Evolutionary conservation across 352 stramenopile genomes (phyloP).

Genomic region (Pythium insidiosum): DNA sequence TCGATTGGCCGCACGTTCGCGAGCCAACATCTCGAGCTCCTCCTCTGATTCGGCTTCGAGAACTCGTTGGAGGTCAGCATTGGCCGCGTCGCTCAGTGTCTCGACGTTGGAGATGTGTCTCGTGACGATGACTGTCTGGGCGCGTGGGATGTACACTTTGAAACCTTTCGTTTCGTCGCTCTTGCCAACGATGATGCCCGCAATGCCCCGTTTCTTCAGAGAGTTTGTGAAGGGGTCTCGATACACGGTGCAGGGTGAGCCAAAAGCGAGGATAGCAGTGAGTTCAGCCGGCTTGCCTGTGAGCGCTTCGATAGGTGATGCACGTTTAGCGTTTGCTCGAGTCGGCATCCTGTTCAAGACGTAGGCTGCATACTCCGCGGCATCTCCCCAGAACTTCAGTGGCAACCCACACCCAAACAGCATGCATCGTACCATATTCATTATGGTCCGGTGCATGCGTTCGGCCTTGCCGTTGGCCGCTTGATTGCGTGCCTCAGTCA

Average conservation of each 20-base stretch:
- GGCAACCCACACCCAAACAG: slow-evolving; percentile 3
- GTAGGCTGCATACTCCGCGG: slow-evolving; percentile 6
- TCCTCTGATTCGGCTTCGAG: not conserved
- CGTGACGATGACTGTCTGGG: not conserved
- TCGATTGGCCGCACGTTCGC: too few relatives aligned
- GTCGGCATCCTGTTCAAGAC: slow-evolving; percentile 9
- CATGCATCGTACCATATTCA: slow-evolving; percentile 6
- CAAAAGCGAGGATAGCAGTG: slow-evolving; percentile 4
- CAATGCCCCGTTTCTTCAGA: not conserved
- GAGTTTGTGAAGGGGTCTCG: slow-evolving; percentile 2
- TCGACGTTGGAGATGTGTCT: slow-evolving; percentile 8
- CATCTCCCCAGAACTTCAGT: slow-evolving; percentile 7
- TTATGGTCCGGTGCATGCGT: slow-evolving; percentile 3
- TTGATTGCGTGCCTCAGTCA: not conserved
- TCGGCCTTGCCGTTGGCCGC: slow-evolving; percentile 2
- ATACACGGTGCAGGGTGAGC: slow-evolving; percentile 3
- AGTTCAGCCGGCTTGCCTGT: not conserved
- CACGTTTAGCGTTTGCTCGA: not conserved
- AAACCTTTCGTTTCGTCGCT: slow-evolving; percentile 5
- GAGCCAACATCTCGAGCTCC: slow-evolving; percentile 1
- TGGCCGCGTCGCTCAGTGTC: slow-evolving; percentile 2
- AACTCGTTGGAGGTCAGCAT: not conserved
- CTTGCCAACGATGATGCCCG: slow-evolving; percentile 3
- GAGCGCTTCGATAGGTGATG: slow-evolving; percentile 5
- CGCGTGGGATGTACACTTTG: slow-evolving; percentile 1